phyloP scores from a whole-genome alignment of 352 stramenopile genomes.

The Globisporangium mamillatum region DNA sequence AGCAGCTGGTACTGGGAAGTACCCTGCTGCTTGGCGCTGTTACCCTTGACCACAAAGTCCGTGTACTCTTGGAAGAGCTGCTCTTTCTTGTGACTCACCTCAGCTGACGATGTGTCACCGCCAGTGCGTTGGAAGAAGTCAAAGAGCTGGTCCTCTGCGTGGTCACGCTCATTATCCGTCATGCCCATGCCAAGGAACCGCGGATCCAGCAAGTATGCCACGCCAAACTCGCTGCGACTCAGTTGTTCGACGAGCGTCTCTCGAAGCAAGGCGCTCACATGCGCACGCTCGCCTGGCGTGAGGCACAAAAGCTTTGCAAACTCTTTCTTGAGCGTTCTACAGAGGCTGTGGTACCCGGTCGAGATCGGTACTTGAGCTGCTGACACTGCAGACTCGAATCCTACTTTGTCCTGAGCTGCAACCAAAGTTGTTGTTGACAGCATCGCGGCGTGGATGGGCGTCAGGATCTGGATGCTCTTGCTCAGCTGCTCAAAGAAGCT shows the following conservation, averaged over 20 bases:
- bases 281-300: not conserved
- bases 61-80: conserved; percentile 30
- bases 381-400: not conserved
- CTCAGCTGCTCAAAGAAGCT: conserved; percentile 13
- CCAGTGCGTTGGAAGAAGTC: conserved; percentile 11
- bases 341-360: conserved; percentile 4
- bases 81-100: conserved; percentile 13
- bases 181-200: conserved; percentile 18
- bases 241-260: not conserved
- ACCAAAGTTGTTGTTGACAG: not conserved
- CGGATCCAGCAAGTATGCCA: conserved; percentile 18
- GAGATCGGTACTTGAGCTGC: not conserved
- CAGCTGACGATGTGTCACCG: not conserved
- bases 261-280: not conserved
- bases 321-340: not conserved
- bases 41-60: conserved; percentile 31
- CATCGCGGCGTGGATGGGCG: conserved; percentile 5
- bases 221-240: conserved; percentile 1
- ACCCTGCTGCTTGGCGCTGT: conserved; percentile 15
- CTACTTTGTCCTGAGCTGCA: not conserved
- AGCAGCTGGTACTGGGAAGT: conserved; percentile 32
- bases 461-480: conserved; percentile 15
- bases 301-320: conserved; percentile 2
- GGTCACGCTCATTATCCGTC: conserved; percentile 26
- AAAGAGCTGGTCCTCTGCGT: conserved; percentile 33